Evolutionary conservation across 768 basidiomycete species (phyloP), one percentile per base, ranked within the genome.

Genomic region (Daedaleopsis nitida): DNA sequence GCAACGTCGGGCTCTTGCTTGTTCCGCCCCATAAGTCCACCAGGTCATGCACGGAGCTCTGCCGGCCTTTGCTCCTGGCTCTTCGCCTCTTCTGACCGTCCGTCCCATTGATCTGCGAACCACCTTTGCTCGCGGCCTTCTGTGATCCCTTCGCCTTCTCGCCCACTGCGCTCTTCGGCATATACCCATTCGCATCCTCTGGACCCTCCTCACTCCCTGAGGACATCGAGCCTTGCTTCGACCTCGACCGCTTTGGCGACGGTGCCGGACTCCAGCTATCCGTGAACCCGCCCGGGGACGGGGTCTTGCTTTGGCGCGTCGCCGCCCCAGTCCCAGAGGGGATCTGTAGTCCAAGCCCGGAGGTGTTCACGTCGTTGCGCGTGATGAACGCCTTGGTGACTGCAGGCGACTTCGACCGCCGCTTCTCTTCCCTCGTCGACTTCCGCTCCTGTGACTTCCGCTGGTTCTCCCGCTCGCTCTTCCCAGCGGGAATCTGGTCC

Each of bases 31-130:
- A 92, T 32, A 93, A 72, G 70, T 89, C 88, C 32, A 93, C 89
- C 57, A 93, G 70, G 68, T 94, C 88, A 68, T 94, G 91, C 23
- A 93, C 91, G 13, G 92, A 93, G 67, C 85, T 88, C 76, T 93
- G 90, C 64, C 91, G 76, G 43, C 83, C 78, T 66, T 84, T 85
- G 45, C 75, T 72, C 66, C 73, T 80, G 44, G 74, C 69, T 53
- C 72, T 74, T 54, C 73, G 65, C 43, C 66, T 35, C 32, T 66
- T 60, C 69, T 69, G 59, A 9, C 57, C 56, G 11, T 63, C 48
- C 43, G 52, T 45, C 11, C 51, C 60, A 27, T 53, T 57, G 32
- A 23, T 16, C 24, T 38, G 27, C 49, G 12, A 23, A n/a, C 34
- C 55, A 7, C 52, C 27, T 23, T 53, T 59, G 17, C 70, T 65